Conservation (phyloP, 441 rosid species). For the Pelargonium australe region DNA sequence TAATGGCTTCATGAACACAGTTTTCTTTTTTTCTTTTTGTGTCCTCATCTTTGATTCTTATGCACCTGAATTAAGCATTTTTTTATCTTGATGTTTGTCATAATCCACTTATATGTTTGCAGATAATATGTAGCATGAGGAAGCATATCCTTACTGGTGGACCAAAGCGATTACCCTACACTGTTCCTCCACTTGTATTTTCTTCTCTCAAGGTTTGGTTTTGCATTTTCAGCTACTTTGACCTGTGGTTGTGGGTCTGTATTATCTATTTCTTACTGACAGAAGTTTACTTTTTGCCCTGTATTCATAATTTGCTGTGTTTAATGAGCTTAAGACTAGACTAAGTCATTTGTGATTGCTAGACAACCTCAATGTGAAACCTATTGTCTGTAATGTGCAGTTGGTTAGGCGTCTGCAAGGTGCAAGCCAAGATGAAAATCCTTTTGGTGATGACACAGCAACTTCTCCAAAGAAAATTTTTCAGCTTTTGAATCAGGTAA, state of each 20-base stretch:
- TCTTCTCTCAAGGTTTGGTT: slow-evolving; percentile 76
- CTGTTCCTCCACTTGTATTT: slow-evolving; percentile 82
- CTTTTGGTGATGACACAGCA: slow-evolving; percentile 79
- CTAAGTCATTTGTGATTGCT: too few species aligned
- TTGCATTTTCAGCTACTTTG: slow-evolving; percentile 15
- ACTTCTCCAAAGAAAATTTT: slow-evolving; percentile 72
- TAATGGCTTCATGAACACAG: background rate
- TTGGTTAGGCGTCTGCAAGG: slow-evolving; percentile 64
- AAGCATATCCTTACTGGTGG: slow-evolving; percentile 83
- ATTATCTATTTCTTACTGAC: background rate
- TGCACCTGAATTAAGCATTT: background rate
- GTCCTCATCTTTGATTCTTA: slow-evolving; percentile 1
- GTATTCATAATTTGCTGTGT: too few species aligned
- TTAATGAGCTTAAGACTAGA: too few species aligned
- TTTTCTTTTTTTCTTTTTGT: background rate
- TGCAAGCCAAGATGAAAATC: slow-evolving; percentile 72
- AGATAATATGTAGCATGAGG: slow-evolving; percentile 67
- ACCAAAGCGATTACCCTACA: slow-evolving; percentile 71
- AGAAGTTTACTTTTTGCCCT: slow-evolving; percentile 6
- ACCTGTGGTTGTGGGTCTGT: background rate
- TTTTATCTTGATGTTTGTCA: background rate
- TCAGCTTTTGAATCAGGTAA: slow-evolving; percentile 85
- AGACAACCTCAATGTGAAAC: background rate
- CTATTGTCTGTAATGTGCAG: slow-evolving; percentile 33
- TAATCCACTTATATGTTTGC: slow-evolving; percentile 24